These are phyloP conservation scores for Lactarius evosmus DNA, from an alignment of 768 basidiomycete genomes.

Conservation along the genomic window DNA sequence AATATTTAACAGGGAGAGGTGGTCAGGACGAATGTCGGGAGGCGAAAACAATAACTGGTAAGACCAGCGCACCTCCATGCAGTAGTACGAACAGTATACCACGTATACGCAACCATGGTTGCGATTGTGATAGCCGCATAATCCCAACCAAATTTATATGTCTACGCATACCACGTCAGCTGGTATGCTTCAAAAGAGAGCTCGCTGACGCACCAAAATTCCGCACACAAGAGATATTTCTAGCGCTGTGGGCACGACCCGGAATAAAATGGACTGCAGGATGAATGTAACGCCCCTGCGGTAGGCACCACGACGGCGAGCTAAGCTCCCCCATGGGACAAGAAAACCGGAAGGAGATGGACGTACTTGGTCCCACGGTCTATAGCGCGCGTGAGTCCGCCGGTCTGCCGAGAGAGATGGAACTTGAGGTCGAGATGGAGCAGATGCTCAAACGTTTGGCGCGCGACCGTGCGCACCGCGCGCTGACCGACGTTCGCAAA, in stretches of 20 bases:
- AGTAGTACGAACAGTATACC: slow-evolving; percentile 96
- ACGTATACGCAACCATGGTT: slow-evolving; percentile 88
- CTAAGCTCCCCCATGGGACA: background rate
- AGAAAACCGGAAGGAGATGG: slow-evolving; percentile 24
- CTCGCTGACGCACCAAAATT: slow-evolving; percentile 67
- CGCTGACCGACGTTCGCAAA: slow-evolving; percentile 95
- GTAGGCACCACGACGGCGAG: background rate
- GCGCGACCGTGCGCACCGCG: slow-evolving; percentile 90
- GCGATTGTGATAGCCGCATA: slow-evolving; percentile 87
- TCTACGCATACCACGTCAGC: slow-evolving; percentile 44
- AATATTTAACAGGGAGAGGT: background rate
- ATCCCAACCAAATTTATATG: slow-evolving; percentile 96
- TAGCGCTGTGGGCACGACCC: slow-evolving; percentile 92
- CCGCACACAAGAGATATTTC: slow-evolving; percentile 98
- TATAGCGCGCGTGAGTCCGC: slow-evolving; percentile 93
- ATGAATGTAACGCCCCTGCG: slow-evolving; percentile 93
- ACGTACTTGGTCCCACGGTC: slow-evolving; percentile 93
- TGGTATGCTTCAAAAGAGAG: background rate
- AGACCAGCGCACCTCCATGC: slow-evolving; percentile 73
- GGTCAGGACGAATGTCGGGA: background rate
- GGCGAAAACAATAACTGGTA: background rate
- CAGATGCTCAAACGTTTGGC: slow-evolving; percentile 94
- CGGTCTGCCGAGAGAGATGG: slow-evolving; percentile 90
- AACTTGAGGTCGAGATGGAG: slow-evolving; percentile 89
- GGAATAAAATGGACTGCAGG: slow-evolving; percentile 88